These are phyloP conservation scores for Chloranthus sessilifolius DNA, from an alignment of 164 flowering plant species.

Conservation along the genomic window DNA sequence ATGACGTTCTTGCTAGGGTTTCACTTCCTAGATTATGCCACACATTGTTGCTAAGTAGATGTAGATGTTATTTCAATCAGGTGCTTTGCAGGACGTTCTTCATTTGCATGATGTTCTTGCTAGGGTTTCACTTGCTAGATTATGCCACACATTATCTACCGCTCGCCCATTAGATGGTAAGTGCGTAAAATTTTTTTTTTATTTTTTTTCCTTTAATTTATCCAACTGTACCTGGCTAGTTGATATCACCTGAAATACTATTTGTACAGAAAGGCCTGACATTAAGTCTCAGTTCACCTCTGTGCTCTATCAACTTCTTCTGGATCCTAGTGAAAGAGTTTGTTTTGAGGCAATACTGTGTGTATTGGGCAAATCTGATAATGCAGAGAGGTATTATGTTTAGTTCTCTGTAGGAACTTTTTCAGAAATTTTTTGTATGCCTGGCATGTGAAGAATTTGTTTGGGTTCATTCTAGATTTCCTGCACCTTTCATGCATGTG, in stretches of 20 bases:
- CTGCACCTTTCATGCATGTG: not conserved
- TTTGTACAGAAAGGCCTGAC: conserved; percentile 81
- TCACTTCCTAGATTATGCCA: conserved; percentile 83
- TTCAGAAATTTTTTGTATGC: not conserved
- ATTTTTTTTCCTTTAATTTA: too few relatives aligned
- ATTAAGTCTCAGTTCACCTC: conserved; percentile 84
- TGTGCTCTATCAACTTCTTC: conserved; percentile 90
- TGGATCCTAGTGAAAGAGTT: conserved; percentile 98
- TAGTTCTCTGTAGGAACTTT: not conserved
- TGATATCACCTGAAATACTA: conserved; percentile 11
- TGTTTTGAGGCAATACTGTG: conserved; percentile 97
- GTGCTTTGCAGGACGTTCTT: conserved; percentile 92
- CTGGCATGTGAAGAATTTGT: not conserved
- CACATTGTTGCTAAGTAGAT: conserved; percentile 30
- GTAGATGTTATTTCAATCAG: conserved; percentile 34
- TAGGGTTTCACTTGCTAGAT: conserved; percentile 87
- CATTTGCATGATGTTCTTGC: conserved; percentile 99
- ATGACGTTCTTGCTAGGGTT: conserved; percentile 94
- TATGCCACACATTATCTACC: conserved; percentile 81
- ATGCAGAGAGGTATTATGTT: conserved; percentile 62
- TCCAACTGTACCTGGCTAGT: not conserved
- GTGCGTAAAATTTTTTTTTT: not conserved
- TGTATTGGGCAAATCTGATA: conserved; percentile 83
- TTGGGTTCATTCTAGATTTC: not conserved
- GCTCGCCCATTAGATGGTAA: conserved; percentile 94